A percentile compares a stretch with the other conserved stretches of the same genome.
These are phyloP conservation scores for Ganoderma multipileum DNA, from an alignment of 1,284 basidiomycete species.

Conservation along the genomic window DNA sequence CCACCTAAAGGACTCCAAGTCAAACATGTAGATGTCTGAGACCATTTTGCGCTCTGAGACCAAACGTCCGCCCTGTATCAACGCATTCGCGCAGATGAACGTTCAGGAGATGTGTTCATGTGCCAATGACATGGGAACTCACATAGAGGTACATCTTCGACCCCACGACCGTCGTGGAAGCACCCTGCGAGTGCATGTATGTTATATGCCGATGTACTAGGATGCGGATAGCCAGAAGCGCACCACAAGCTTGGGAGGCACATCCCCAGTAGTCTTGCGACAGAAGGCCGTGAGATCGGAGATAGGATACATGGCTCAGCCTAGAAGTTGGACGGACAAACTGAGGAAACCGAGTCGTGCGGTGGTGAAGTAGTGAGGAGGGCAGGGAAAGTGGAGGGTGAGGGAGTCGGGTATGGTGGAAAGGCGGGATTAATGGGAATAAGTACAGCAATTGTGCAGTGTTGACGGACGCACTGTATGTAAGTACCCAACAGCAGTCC, in stretches of 20 bases:
- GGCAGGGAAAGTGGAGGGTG: constrained; percentile 12
- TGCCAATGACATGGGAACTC: constrained; percentile 40
- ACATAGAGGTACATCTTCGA: constrained; percentile 89
- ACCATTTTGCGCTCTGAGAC: constrained; percentile 89
- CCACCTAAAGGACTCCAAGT: constrained; percentile 83
- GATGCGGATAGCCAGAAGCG: constrained; percentile 40
- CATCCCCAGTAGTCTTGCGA: constrained; percentile 83
- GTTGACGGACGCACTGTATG: neutral
- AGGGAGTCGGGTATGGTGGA: constrained; percentile 10
- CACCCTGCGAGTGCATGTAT: constrained; percentile 57
- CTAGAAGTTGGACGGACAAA: constrained; percentile 6
- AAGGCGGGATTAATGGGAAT: constrained; percentile 8
- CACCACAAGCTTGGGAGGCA: constrained; percentile 89
- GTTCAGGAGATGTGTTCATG: constrained; percentile 19
- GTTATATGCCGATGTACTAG: constrained; percentile 12
- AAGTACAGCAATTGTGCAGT: neutral
- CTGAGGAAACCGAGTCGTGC: constrained; percentile 19
- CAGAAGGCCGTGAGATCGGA: constrained; percentile 89
- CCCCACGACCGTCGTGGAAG: constrained; percentile 85
- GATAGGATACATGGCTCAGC: constrained; percentile 70
- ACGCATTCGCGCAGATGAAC: neutral
- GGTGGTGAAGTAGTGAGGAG: constrained; percentile 8
- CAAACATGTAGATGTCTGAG: constrained; percentile 87
- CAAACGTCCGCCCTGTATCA: constrained; percentile 77
- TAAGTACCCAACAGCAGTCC: neutral